Percentiles rank a stretch among this genome's conserved stretches.
phyloP scores from a whole-genome alignment of 2,329 filamentous ascomycete species.

The Huntiella bhutanensis region DNA sequence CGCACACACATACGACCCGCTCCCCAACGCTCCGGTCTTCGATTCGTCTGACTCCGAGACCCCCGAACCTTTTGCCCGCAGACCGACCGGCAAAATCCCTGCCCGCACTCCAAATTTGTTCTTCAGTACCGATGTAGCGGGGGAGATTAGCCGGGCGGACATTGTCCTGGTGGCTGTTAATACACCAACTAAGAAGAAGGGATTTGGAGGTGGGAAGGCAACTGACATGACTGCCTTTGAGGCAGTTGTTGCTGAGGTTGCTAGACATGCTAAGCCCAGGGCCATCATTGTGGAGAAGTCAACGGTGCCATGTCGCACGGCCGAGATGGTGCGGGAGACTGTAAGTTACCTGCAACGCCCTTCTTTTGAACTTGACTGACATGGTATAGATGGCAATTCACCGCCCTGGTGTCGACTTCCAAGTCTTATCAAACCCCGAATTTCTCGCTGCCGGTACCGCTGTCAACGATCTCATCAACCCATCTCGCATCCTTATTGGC shows the following conservation, averaged over 20 bases:
- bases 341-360: slow-evolving; percentile 24
- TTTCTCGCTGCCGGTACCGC: slow-evolving; percentile 65
- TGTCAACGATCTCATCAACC: slow-evolving; percentile 48
- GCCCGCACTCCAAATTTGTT: slow-evolving; percentile 44
- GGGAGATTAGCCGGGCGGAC: slow-evolving; percentile 46
- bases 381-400: slow-evolving; percentile 32
- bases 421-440: slow-evolving; percentile 66
- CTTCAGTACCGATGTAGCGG: slow-evolving; percentile 50
- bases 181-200: slow-evolving; percentile 56
- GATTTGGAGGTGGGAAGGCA: slow-evolving; percentile 49
- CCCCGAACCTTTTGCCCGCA: background rate
- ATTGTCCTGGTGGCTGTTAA: slow-evolving; percentile 61
- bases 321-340: slow-evolving; percentile 48
- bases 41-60: slow-evolving; percentile 4
- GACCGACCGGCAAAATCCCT: slow-evolving; percentile 18
- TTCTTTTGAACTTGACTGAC: background rate
- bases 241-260: slow-evolving; percentile 47
- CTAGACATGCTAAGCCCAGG: slow-evolving; percentile 42
- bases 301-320: slow-evolving; percentile 60
- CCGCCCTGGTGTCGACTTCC: slow-evolving; percentile 46
- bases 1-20: slow-evolving; percentile 23
- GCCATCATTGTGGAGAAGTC: slow-evolving; percentile 68
- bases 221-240: slow-evolving; percentile 58
- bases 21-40: slow-evolving; percentile 16
- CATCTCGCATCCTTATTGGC: slow-evolving; percentile 60